Percentiles rank a stretch among this genome's conserved stretches.
Conservation (phyloP, 768 basidiomycete species). For the Hysterangium stoloniferum region DNA sequence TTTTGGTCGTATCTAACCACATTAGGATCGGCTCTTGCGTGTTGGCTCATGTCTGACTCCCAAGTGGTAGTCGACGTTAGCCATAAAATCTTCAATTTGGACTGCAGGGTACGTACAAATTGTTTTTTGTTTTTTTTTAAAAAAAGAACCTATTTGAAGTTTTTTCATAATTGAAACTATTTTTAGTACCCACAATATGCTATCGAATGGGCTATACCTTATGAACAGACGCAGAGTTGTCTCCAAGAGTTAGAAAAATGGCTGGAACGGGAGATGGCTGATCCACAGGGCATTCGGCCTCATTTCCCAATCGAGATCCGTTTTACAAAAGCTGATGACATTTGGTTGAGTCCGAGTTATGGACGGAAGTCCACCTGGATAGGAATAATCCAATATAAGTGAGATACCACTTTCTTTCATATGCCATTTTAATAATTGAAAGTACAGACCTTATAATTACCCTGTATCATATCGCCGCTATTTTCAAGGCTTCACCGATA, state of each 20-base stretch:
- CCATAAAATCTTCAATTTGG: conserved; percentile 83
- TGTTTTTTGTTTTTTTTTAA: no score
- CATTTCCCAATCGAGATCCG: conserved; percentile 94
- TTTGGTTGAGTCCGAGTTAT: conserved; percentile 88
- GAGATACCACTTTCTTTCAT: conserved; percentile 27
- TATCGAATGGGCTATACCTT: conserved; percentile 91
- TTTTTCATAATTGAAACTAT: conserved; percentile 14
- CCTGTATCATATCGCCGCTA: conserved; percentile 74
- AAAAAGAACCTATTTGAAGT: no score
- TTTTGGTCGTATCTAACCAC: conserved; percentile 58
- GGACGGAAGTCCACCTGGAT: conserved; percentile 84
- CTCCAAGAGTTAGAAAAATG: conserved; percentile 65
- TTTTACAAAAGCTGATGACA: conserved; percentile 80
- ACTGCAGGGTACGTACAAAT: conserved; percentile 73
- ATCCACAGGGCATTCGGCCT: conserved; percentile 69
- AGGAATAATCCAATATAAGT: conserved; percentile 96
- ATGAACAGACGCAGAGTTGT: conserved; percentile 54
- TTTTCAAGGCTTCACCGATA: conserved; percentile 69
- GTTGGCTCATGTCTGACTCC: conserved; percentile 54
- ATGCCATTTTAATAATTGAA: no score
- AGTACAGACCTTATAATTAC: conserved; percentile 71
- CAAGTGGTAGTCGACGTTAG: conserved; percentile 71
- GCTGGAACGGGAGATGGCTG: conserved; percentile 56
- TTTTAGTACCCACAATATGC: conserved; percentile 84
- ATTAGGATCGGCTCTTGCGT: conserved; percentile 52